phyloP scores from a whole-genome alignment of 202 grass and related monocot species.

The Carex sylvatica region DNA sequence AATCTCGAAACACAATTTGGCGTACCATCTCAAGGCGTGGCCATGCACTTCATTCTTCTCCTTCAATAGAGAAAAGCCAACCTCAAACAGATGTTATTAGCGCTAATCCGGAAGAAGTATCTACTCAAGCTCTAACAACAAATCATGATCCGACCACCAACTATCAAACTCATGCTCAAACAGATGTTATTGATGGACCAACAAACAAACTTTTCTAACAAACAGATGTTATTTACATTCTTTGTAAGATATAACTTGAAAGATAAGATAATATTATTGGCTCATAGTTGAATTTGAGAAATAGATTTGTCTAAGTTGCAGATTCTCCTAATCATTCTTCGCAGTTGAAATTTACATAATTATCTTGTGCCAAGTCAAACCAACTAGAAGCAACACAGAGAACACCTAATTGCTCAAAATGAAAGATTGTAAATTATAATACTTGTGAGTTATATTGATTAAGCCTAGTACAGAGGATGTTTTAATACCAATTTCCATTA shows the following conservation, averaged over 20 bases:
- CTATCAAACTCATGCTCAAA: no score
- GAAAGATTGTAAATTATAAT: not conserved
- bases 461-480: not conserved
- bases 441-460: not conserved
- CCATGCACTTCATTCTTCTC: no score
- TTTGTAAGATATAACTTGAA: not conserved
- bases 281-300: not conserved
- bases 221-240: not conserved
- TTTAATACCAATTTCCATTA: not conserved
- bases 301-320: not conserved
- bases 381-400: not conserved
- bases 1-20: no score
- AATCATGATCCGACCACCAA: no score
- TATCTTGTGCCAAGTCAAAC: slow-evolving; percentile 2
- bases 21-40: no score
- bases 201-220: no score
- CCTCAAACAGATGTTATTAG: no score
- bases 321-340: slow-evolving; percentile 11
- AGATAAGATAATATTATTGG: not conserved
- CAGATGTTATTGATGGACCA: no score
- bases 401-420: no score
- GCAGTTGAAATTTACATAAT: not conserved
- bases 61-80: no score
- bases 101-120: no score
- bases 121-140: no score